phyloP scores from a whole-genome alignment of 805 yeast genomes.

The Sungouiella thailandica region DNA sequence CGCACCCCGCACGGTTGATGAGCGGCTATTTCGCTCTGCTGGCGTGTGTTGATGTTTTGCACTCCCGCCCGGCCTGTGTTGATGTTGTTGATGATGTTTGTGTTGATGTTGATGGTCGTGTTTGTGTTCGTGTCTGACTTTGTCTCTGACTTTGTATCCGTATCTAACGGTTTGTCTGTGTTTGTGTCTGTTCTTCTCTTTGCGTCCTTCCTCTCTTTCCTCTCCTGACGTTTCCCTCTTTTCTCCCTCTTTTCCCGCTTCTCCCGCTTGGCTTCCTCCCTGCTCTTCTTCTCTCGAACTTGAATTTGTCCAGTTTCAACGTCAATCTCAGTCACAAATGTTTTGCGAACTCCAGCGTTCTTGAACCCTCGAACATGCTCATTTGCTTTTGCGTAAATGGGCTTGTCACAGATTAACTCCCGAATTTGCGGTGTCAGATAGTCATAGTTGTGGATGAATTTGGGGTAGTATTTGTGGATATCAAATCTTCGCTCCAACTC shows the following conservation, averaged over 20 bases:
- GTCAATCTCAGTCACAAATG: slow-evolving; percentile 7
- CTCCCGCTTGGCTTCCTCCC: slow-evolving; percentile 1
- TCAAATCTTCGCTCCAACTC: slow-evolving; percentile 29
- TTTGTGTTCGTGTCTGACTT: neutral
- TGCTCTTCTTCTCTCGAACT: neutral
- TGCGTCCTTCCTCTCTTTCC: slow-evolving; percentile 2
- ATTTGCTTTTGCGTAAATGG: slow-evolving; percentile 37
- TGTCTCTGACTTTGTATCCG: neutral
- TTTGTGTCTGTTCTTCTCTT: no score
- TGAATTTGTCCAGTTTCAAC: slow-evolving; percentile 6
- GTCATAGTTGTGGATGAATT: slow-evolving; percentile 33
- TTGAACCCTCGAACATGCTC: slow-evolving; percentile 21
- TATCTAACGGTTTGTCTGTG: no score
- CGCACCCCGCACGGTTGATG: no score
- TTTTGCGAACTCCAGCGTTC: slow-evolving; percentile 7
- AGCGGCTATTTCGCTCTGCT: slow-evolving; percentile 1
- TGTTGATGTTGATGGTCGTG: neutral
- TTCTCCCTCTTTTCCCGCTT: slow-evolving; percentile 4
- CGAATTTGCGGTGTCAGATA: slow-evolving; percentile 33
- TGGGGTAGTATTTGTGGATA: slow-evolving; percentile 36
- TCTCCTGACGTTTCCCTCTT: slow-evolving; percentile 4
- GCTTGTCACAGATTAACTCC: slow-evolving; percentile 30
- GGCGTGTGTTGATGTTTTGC: neutral
- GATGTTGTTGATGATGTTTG: neutral
- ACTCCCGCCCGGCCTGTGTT: no score